These are phyloP conservation scores for Melanogaster broomeanus DNA, from an alignment of 768 basidiomycete species.

Conservation along the genomic window DNA sequence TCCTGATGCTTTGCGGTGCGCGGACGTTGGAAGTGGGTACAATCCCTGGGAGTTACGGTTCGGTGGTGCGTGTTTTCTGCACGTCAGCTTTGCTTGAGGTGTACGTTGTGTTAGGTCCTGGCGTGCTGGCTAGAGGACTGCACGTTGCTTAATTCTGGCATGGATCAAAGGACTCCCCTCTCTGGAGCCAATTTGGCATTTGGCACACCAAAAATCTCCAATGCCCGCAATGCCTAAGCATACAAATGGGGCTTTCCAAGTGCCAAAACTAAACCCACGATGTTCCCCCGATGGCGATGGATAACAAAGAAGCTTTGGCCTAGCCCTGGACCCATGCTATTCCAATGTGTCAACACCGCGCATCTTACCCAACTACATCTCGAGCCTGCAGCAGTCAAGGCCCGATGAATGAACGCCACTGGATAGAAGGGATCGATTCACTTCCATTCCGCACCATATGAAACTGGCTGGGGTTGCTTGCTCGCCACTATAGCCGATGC, in stretches of 20 bases:
- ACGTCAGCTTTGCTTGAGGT: slow-evolving; percentile 9
- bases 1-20: slow-evolving; percentile 23
- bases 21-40: slow-evolving; percentile 12
- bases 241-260: slow-evolving; percentile 17
- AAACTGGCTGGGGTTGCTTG: slow-evolving; percentile 12
- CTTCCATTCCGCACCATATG: slow-evolving; percentile 21
- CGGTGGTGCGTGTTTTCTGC: slow-evolving; percentile 22
- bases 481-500: slow-evolving; percentile 6
- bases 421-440: slow-evolving; percentile 18
- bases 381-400: slow-evolving; percentile 22
- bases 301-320: slow-evolving; percentile 1
- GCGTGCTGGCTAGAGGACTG: slow-evolving; percentile 12
- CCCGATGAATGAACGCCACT: slow-evolving; percentile 25
- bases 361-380: slow-evolving; percentile 4
- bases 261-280: slow-evolving; percentile 11
- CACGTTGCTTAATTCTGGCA: slow-evolving; percentile 30
- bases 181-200: slow-evolving; percentile 10
- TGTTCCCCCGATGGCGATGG: slow-evolving; percentile 14
- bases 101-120: slow-evolving; percentile 11
- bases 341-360: slow-evolving; percentile 8
- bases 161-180: slow-evolving; percentile 3
- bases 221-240: slow-evolving; percentile 10
- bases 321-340: slow-evolving; percentile 30
- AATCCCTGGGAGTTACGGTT: slow-evolving; percentile 21
- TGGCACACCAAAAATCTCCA: slow-evolving; percentile 22